These are phyloP conservation scores for Tetrapisispora fleetii DNA, from an alignment of 805 yeast species.

Conservation along the genomic window DNA sequence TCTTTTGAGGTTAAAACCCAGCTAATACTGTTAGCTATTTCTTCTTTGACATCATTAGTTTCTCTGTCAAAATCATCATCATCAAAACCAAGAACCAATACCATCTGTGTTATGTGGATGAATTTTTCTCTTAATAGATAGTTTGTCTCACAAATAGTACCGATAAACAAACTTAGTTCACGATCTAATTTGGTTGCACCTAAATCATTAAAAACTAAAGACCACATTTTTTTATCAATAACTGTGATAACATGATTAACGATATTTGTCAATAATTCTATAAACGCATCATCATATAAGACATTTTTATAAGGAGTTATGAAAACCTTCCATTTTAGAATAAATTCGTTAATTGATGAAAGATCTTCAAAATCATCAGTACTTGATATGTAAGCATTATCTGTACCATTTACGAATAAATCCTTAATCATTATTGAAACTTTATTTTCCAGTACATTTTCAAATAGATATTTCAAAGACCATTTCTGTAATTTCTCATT, in stretches of 20 bases:
- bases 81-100: slow-evolving; percentile 73
- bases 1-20: slow-evolving; percentile 81
- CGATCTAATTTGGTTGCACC: slow-evolving; percentile 80
- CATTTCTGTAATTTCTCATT: slow-evolving; percentile 30
- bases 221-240: slow-evolving; percentile 60
- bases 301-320: slow-evolving; percentile 57
- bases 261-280: slow-evolving; percentile 36
- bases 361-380: slow-evolving; percentile 31
- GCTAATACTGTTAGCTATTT: slow-evolving; percentile 33
- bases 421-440: slow-evolving; percentile 36
- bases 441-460: slow-evolving; percentile 27
- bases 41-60: slow-evolving; percentile 31
- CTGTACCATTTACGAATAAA: slow-evolving; percentile 24
- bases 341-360: slow-evolving; percentile 39
- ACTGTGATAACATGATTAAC: slow-evolving; percentile 46
- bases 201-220: slow-evolving; percentile 61
- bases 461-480: slow-evolving; percentile 36
- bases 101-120: slow-evolving; percentile 72
- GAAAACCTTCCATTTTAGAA: slow-evolving; percentile 52
- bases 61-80: slow-evolving; percentile 40
- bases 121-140: slow-evolving; percentile 73
- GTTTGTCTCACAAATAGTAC: slow-evolving; percentile 60
- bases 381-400: slow-evolving; percentile 19
- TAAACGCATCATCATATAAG: slow-evolving; percentile 45
- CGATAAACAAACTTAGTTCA: slow-evolving; percentile 65